These are phyloP conservation scores for Pseudonectria buxi DNA, from an alignment of 2,329 filamentous ascomycete species.

Conservation along the genomic window DNA sequence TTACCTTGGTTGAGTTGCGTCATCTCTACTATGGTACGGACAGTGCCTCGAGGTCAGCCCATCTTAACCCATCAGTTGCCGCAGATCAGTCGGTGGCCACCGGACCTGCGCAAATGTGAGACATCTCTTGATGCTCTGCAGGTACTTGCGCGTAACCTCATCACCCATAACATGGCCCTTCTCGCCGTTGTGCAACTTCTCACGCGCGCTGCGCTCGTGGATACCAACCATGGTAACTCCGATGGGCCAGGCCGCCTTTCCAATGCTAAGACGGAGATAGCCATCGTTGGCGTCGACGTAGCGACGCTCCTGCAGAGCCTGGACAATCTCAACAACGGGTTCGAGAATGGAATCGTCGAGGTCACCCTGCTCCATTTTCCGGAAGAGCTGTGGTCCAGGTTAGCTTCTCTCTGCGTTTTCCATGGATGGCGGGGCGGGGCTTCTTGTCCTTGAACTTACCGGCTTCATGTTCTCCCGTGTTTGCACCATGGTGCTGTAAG, in stretches of 20 bases:
- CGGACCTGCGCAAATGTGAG: slow-evolving; percentile 93
- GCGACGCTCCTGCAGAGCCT: slow-evolving; percentile 78
- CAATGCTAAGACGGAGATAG: slow-evolving; percentile 87
- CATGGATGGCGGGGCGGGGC: too few relatives aligned
- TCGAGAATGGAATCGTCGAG: slow-evolving; percentile 72
- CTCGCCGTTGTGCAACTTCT: slow-evolving; percentile 85
- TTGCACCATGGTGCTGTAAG: slow-evolving; percentile 78
- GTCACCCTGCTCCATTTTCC: slow-evolving; percentile 76
- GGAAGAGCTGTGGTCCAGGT: slow-evolving; percentile 56
- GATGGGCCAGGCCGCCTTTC: slow-evolving; percentile 96
- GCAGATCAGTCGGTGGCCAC: slow-evolving; percentile 88
- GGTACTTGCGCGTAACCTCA: slow-evolving; percentile 87
- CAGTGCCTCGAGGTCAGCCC: neutral
- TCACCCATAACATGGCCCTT: slow-evolving; percentile 96
- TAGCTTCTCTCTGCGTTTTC: slow-evolving; percentile 2
- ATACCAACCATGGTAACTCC: slow-evolving; percentile 99
- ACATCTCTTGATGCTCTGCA: slow-evolving; percentile 97
- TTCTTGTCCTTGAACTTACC: slow-evolving; percentile 37
- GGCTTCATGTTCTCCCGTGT: slow-evolving; percentile 83
- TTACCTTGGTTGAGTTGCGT: neutral
- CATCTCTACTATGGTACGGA: neutral
- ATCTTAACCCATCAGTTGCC: slow-evolving; percentile 78
- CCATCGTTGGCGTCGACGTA: slow-evolving; percentile 97
- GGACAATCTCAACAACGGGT: slow-evolving; percentile 85
- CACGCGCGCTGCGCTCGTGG: slow-evolving; percentile 89